Evolutionary conservation across 2,329 filamentous ascomycete genomes (phyloP), one percentile per base, ranked within the genome.

Genomic region (Scopulariopsis brevicaulis): DNA sequence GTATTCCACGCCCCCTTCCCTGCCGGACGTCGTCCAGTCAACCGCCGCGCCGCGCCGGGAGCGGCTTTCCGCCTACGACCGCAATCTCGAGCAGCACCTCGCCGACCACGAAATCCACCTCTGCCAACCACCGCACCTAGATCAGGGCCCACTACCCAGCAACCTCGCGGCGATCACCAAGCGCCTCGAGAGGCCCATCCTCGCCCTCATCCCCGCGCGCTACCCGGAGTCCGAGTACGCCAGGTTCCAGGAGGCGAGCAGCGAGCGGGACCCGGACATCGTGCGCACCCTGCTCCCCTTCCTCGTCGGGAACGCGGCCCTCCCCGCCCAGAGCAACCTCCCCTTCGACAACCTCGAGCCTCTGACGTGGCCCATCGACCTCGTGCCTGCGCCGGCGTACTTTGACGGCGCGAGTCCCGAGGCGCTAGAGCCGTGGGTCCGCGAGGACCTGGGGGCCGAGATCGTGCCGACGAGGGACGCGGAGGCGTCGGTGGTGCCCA

Each of bases 301-400:
- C 20, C 5, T 51, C 20, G 12, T 10, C 2, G 48, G 48, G n/a
- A 24, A 24, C 24, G 22, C 22, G 22, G 48, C 12, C 20, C 4
- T 12, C 1, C 20, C 22, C 10, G 1, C 10, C 2, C 6, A 24
- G 10, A 37, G 37, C 58, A 65, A 66, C 58, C 64, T 66, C 1
- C 25, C 61, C 6, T 75, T 75, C 58, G 60, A 48, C 24, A 72
- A 73, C 57, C 67, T 76, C 52, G 63, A 66, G 20, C 63, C 60
- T 50, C 63, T 77, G 35, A 72, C 67, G 3, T 64, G 72, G 57
- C 63, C 64, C 1, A 67, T 63, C 12, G 63, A 68, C 15, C 59
- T 63, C 24, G 57, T 62, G 20, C 63, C 67, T 1, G 66, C 65
- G 56, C 70, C 69, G 24, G 67, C 72, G 61, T 58, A 65, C 24